These are phyloP conservation scores for Chrysochromulina tobinii DNA, from an alignment of 78 protist genomes.

Conservation along the genomic window DNA sequence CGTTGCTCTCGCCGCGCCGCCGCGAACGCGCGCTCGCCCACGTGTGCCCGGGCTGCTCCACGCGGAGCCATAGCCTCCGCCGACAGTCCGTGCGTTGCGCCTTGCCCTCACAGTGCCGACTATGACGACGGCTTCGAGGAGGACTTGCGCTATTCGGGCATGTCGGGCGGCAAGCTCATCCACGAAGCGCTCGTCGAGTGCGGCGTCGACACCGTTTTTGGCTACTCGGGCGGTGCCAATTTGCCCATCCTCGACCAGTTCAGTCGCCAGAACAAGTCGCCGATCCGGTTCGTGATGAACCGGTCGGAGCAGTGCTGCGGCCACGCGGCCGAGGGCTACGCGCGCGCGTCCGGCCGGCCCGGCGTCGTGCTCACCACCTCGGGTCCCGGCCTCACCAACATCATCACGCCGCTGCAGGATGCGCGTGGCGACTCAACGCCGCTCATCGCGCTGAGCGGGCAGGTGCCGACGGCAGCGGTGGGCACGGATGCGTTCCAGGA, in stretches of 20 bases:
- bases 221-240: slow-evolving; percentile 58
- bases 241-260: slow-evolving; percentile 49
- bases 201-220: slow-evolving; percentile 44
- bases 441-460: slow-evolving; percentile 48
- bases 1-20: too few species aligned
- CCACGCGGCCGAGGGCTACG: slow-evolving; percentile 42
- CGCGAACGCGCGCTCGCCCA: too few species aligned
- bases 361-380: slow-evolving; percentile 74
- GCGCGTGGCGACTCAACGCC: slow-evolving; percentile 66
- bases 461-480: slow-evolving; percentile 42
- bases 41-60: too few species aligned
- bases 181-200: slow-evolving; percentile 34
- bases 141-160: not conserved
- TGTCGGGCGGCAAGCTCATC: slow-evolving; percentile 13
- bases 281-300: slow-evolving; percentile 39
- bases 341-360: not conserved
- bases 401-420: slow-evolving; percentile 72
- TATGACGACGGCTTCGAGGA: not conserved
- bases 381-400: slow-evolving; percentile 69
- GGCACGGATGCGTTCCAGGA: slow-evolving; percentile 65
- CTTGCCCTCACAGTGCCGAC: too few species aligned
- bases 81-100: too few species aligned
- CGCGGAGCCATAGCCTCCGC: too few species aligned
- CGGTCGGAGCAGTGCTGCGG: slow-evolving; percentile 48
- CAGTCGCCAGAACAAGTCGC: not conserved